These are phyloP conservation scores for Verticillium nubilum DNA, from an alignment of 2,329 filamentous ascomycete genomes.

Conservation along the genomic window DNA sequence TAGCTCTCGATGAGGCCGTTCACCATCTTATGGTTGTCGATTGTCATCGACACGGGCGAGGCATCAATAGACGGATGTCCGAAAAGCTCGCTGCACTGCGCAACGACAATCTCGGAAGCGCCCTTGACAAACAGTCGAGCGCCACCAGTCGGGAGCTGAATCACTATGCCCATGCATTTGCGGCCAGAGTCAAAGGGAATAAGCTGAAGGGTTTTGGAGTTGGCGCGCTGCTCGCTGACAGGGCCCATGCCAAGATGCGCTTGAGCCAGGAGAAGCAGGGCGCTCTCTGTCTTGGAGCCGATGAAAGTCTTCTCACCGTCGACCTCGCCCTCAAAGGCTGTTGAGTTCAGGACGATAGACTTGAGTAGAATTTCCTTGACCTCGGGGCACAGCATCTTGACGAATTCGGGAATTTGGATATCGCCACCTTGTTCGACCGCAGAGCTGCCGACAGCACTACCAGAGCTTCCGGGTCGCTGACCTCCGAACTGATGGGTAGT, in stretches of 20 bases:
- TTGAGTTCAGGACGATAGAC: conserved; percentile 63
- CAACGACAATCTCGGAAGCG: conserved; percentile 59
- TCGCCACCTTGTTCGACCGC: conserved; percentile 24
- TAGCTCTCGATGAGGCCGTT: conserved; percentile 69
- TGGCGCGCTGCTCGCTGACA: conserved; percentile 58
- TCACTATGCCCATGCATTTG: conserved; percentile 64
- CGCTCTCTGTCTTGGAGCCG: conserved; percentile 74
- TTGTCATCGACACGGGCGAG: conserved; percentile 37
- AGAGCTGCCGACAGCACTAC: conserved; percentile 5
- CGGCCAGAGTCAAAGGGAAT: conserved; percentile 72
- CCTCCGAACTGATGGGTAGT: conserved; percentile 50
- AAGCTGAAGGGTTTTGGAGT: conserved; percentile 55
- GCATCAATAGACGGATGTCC: conserved; percentile 41
- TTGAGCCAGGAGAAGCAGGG: conserved; percentile 63
- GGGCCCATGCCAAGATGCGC: conserved; percentile 63
- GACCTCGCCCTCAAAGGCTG: conserved; percentile 71
- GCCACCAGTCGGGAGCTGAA: conserved; percentile 43
- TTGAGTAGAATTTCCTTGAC: conserved; percentile 50
- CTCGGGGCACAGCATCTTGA: conserved; percentile 35
- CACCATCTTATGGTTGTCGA: conserved; percentile 51
- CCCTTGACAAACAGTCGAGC: conserved; percentile 58
- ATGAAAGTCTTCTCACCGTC: conserved; percentile 62
- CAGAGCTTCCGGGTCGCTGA: conserved; percentile 19
- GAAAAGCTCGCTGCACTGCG: conserved; percentile 47
- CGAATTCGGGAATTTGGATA: conserved; percentile 37